phyloP scores from a whole-genome alignment of 179 eudicot genomes.

The Silene coronaria region DNA sequence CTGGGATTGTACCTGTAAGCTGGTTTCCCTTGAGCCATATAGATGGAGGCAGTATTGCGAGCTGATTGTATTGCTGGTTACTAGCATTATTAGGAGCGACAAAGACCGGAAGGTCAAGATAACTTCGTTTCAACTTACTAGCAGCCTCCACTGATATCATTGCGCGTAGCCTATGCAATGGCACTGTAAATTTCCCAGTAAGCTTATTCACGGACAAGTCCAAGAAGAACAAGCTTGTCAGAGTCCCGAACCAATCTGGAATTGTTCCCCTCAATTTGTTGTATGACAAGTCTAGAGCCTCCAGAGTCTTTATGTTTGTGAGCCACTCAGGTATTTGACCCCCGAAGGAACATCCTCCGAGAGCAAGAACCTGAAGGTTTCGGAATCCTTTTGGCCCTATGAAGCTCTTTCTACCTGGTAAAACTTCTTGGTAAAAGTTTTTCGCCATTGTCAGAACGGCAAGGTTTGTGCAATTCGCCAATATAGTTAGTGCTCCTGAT shows the following conservation, averaged over 20 bases:
- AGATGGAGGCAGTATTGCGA: constrained; percentile 64
- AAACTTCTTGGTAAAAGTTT: constrained; percentile 51
- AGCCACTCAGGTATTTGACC: constrained; percentile 75
- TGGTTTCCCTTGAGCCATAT: constrained; percentile 51
- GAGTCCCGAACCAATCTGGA: constrained; percentile 60
- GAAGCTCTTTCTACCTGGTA: constrained; percentile 40
- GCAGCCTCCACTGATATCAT: constrained; percentile 40
- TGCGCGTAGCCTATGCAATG: constrained; percentile 41
- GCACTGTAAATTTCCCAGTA: constrained; percentile 51
- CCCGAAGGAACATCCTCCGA: constrained; percentile 61
- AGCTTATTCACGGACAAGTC: constrained; percentile 62
- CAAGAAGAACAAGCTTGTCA: constrained; percentile 66
- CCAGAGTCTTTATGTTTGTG: constrained; percentile 41
- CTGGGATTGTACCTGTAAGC: constrained; percentile 54
- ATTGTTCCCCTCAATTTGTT: constrained; percentile 52
- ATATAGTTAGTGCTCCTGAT: constrained; percentile 43
- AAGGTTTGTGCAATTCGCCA: constrained; percentile 52
- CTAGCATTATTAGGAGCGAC: constrained; percentile 67
- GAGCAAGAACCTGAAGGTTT: constrained; percentile 55
- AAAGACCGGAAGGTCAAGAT: constrained; percentile 75
- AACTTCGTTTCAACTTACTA: constrained; percentile 38
- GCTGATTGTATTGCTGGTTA: constrained; percentile 65
- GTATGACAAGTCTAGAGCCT: constrained; percentile 73
- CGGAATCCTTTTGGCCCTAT: constrained; percentile 37
- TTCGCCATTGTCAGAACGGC: constrained; percentile 52